Evolutionary conservation across 306 rosid species (phyloP), one percentile per base, ranked within the genome.

Genomic region (Quercus aquifolioides): DNA sequence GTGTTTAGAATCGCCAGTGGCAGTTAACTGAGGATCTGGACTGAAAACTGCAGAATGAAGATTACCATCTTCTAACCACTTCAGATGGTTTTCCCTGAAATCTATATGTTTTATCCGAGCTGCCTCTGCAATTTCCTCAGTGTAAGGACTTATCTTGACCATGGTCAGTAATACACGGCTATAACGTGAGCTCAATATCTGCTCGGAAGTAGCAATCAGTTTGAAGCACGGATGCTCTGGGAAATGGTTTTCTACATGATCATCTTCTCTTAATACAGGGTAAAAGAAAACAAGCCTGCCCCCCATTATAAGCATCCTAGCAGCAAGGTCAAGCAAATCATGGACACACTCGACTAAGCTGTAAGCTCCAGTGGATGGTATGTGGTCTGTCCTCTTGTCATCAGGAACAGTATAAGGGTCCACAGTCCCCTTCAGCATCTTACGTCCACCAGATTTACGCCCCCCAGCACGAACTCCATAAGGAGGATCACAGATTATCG

Each of bases 381-480:
- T 95, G 88, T 95, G 98, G 86, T 78, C 97, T 28, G 86, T 78
- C 59, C 99, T 88, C 91, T 92, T 91, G 82, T 95, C 99, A 35
- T 92, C 98, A 4, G 99, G 97, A 75, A 95, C 96, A 6, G 56
- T 70, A 60, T 92, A 95, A 63, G 99, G 99, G 55, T 83, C 87
- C 78, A 92, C 91, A 0, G 79, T 68, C 59, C 99, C 99, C 79
- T 89, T 92, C 49, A 95, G 94, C 83, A 95, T 85, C 84, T 95
- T 95, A 71, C 99, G 87, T 71, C 98, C 97, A 33, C 99, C 99
- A 21, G 99, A 95, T 78, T 95, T 95, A 80, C 99, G 99, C 9
- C 97, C 99, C 38, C 99, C 97, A 56, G 99, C 98, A 80, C 99
- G 98, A 78, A 95, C 99, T 81, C 99, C 99, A n/a, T 95, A 95